Base-by-base conservation (phyloP, 176 grass and related monocot species). In the Rhynchospora tenuis region DNA sequence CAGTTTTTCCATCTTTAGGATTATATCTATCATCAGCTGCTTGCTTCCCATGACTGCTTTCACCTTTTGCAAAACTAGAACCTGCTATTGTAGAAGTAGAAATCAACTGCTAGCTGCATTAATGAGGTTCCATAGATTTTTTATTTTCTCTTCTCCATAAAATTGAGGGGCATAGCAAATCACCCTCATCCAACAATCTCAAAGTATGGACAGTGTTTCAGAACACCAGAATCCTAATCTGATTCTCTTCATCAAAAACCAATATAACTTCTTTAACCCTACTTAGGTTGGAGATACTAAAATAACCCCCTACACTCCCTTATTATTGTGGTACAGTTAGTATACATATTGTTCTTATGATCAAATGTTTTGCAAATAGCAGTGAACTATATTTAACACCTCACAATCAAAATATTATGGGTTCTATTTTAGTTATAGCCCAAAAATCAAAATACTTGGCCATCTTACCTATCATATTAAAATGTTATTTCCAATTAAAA, bases 41-140 rank as follows among this genome's bases (percentile, higher is more conserved):
- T 65, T 70, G 64, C 44, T 17, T 75, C 20, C 56, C 77, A 64
- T 24, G 51, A 89, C 51, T 66, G 44, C 77, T 69, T 86, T 86
- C 86, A 28, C 84, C 71, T 66, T 87, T 85, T 45, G 78, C 83
- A 80, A 64, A 78, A 76, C 81, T 89, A 72, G 87, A 65, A 77
- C 85, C 94, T 91, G 86, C 48, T 47, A 82, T 8, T 5, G 10
- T 12, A 75, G 23, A 86, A 59, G 56, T 72, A 51, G 61, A 47
- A 69, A 80, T 58, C 79, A 79, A 66, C 20, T 85, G 88, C 0
- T 0, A 66, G 54, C 56, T 29, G 6, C 61, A 59, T 63, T 81
- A 47, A 45, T 58, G 42, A 80, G 64, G 29, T 23, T 26, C 23
- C 7, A 20, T 11, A 22, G 68, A 47, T 47, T 72, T 72, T 47